Evolutionary conservation across 2,329 filamentous ascomycete species (phyloP).

Genomic region (Diatrype stigma): DNA sequence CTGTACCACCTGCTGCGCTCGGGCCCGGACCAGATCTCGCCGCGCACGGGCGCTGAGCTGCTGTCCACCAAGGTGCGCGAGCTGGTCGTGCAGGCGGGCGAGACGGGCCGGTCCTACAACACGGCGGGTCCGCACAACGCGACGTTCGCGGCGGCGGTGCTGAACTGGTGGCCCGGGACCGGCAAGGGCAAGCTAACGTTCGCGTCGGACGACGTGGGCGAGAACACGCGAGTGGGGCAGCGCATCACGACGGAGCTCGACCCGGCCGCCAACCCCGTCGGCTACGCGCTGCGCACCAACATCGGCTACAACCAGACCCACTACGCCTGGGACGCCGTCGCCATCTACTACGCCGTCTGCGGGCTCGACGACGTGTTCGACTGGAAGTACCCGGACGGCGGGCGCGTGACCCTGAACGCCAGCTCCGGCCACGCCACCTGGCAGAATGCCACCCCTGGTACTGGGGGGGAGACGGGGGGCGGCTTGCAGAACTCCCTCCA

Average conservation of each 20-base stretch:
- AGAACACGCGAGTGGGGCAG: constrained; percentile 7
- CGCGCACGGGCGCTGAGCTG: constrained; percentile 11
- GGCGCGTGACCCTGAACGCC: constrained; percentile 7
- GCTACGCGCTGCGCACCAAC: constrained; percentile 8
- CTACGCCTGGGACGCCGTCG: constrained; percentile 9
- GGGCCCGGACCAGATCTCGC: constrained; percentile 10
- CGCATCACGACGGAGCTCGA: constrained; percentile 12
- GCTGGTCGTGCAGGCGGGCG: constrained; percentile 12
- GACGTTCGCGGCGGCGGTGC: constrained; percentile 4
- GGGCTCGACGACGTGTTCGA: constrained; percentile 9
- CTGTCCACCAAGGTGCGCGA: constrained; percentile 11
- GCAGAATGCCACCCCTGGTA: constrained; percentile 1
- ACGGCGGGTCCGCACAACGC: constrained; percentile 3
- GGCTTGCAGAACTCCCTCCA: constrained; percentile 9
- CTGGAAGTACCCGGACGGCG: constrained; percentile 9
- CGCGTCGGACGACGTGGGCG: constrained; percentile 8
- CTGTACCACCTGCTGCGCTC: constrained; percentile 11
- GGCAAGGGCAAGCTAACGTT: constrained; percentile 9
- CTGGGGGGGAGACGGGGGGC: background rate
- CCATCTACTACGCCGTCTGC: constrained; percentile 13
- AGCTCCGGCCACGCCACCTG: constrained; percentile 9
- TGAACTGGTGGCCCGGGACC: constrained; percentile 17
- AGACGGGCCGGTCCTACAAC: constrained; percentile 10
- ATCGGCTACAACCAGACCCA: constrained; percentile 8
- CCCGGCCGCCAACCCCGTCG: constrained; percentile 7